These are phyloP conservation scores for Cornus kousa DNA, from an alignment of 148 eudicot genomes.

Conservation along the genomic window DNA sequence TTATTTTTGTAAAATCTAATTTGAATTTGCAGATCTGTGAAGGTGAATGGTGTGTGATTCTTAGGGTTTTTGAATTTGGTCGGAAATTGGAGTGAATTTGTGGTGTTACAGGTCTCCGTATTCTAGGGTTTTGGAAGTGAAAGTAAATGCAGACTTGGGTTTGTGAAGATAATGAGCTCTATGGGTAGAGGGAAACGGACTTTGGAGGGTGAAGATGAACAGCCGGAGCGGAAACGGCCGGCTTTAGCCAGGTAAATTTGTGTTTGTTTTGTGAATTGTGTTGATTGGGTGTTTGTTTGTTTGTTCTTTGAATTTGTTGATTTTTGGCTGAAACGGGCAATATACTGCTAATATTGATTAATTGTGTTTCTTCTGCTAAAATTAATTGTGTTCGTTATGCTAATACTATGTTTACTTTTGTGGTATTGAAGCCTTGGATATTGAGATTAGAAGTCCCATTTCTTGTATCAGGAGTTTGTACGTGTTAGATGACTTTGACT, in stretches of 20 bases:
- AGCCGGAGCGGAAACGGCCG: slow-evolving; percentile 70
- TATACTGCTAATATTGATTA: no score
- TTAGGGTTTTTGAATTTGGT: slow-evolving; percentile 11
- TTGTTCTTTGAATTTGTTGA: no score
- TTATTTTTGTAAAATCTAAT: slow-evolving; percentile 6
- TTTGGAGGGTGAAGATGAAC: slow-evolving; percentile 61
- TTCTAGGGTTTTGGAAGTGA: slow-evolving; percentile 14
- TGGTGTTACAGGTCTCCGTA: slow-evolving; percentile 36
- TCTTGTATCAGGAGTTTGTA: no score
- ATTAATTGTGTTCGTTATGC: no score
- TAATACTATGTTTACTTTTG: not conserved
- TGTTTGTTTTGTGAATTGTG: slow-evolving; percentile 8
- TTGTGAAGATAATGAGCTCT: slow-evolving; percentile 67
- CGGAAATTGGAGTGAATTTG: not conserved
- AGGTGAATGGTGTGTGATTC: slow-evolving; percentile 1
- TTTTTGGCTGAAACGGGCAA: no score
- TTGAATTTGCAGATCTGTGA: slow-evolving; percentile 8
- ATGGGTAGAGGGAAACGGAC: slow-evolving; percentile 72
- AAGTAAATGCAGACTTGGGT: slow-evolving; percentile 65
- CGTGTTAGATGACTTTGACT: no score
- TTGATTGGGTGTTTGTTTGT: not conserved
- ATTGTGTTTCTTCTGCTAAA: no score
- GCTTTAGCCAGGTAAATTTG: slow-evolving; percentile 66
- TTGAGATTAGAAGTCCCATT: no score
- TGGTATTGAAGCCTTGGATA: not conserved